Evolutionary conservation across 352 stramenopile species (phyloP).

Genomic region (Pythium graminicola): DNA sequence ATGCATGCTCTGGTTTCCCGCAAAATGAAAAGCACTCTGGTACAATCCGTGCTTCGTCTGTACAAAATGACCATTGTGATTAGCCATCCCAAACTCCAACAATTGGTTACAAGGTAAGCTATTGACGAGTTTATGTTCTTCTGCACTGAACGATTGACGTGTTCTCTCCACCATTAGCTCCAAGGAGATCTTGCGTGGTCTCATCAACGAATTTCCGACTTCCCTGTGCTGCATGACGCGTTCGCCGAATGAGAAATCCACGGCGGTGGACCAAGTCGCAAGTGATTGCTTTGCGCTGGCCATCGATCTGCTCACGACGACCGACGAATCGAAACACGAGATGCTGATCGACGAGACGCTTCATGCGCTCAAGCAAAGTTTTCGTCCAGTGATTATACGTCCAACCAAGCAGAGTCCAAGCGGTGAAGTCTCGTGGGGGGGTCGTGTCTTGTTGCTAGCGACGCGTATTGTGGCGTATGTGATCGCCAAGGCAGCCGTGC

Average conservation of each 20-base stretch:
- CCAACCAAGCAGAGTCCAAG: background rate
- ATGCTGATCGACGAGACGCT: constrained; percentile 9
- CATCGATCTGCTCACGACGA: constrained; percentile 10
- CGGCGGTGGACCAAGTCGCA: background rate
- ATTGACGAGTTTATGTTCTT: background rate
- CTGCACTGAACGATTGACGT: background rate
- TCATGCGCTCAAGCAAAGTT: constrained; percentile 4
- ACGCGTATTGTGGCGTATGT: constrained; percentile 8
- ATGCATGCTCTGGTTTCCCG: background rate
- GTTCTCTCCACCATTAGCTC: background rate
- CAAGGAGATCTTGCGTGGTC: background rate
- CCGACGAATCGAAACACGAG: background rate
- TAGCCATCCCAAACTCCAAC: constrained; percentile 3
- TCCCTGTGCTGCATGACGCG: background rate
- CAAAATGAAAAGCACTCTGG: background rate
- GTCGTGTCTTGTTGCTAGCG: constrained; percentile 15
- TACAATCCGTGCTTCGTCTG: constrained; percentile 1
- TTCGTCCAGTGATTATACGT: background rate
- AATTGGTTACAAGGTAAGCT: constrained; percentile 1
- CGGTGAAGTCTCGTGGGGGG: constrained; percentile 5
- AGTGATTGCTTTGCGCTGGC: constrained; percentile 8
- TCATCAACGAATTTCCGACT: constrained; percentile 7
- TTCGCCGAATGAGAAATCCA: background rate
- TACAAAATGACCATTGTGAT: background rate
- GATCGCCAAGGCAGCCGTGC: background rate